A percentile compares a stretch with the other conserved stretches of the same genome.
Evolutionary conservation across 768 basidiomycete genomes (phyloP).

Genomic region (Boletus rubroflammeus): DNA sequence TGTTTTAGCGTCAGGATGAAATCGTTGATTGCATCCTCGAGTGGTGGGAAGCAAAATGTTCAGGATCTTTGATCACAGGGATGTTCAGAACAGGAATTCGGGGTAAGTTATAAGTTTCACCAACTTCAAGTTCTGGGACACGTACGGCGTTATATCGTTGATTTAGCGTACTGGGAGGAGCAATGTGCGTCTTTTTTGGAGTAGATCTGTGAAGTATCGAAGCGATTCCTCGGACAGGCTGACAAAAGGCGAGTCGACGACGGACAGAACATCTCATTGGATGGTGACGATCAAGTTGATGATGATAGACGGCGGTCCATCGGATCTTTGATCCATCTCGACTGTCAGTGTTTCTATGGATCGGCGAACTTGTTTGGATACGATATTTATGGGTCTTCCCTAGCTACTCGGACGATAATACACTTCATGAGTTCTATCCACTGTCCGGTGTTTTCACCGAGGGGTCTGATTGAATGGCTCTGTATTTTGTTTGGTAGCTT

Average conservation of each 20-base stretch:
- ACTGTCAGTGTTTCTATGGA: not conserved
- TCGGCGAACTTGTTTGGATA: not conserved
- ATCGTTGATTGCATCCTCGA: constrained; percentile 63
- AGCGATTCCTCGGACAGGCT: not conserved
- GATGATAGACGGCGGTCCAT: not conserved
- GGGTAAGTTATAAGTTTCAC: constrained; percentile 40
- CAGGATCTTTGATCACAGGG: constrained; percentile 53
- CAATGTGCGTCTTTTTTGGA: not conserved
- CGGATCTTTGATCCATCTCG: not conserved
- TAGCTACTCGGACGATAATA: constrained; percentile 4
- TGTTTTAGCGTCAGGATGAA: constrained; percentile 53
- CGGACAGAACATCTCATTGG: not conserved
- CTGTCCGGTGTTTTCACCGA: not conserved
- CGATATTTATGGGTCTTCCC: not conserved
- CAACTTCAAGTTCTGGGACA: not conserved
- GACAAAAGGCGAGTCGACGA: not conserved
- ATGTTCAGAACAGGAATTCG: constrained; percentile 58
- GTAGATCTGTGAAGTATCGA: not conserved
- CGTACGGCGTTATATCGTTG: not conserved
- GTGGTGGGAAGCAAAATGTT: constrained; percentile 55
- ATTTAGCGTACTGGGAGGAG: not conserved
- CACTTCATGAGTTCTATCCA: not conserved
- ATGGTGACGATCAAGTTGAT: not conserved
- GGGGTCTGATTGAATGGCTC: not conserved
- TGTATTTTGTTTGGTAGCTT: not conserved